phyloP scores from a whole-genome alignment of 306 rosid genomes.

The Gynostemma pentaphyllum region DNA sequence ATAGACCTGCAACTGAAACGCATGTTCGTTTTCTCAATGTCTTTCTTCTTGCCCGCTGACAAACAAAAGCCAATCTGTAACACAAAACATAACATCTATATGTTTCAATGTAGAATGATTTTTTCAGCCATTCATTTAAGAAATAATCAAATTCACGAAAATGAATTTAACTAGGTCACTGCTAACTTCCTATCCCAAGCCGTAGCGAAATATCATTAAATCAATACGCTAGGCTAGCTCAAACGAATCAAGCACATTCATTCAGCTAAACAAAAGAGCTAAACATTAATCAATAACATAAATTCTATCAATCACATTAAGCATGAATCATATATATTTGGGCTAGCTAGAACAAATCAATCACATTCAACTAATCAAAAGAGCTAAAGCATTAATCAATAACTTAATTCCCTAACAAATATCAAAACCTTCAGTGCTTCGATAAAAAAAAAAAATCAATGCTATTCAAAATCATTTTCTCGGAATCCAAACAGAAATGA shows the following conservation, averaged over 20 bases:
- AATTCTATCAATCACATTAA: too few species aligned
- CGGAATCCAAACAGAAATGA: neutral
- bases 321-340: too few species aligned
- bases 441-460: neutral
- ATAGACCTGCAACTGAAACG: slow-evolving; percentile 4
- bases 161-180: too few species aligned
- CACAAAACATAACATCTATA: neutral
- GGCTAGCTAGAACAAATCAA: neutral
- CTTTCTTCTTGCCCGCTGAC: neutral
- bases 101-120: too few species aligned
- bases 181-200: too few species aligned
- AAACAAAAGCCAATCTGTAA: slow-evolving; percentile 3
- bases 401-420: neutral
- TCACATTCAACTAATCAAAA: neutral
- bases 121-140: too few species aligned
- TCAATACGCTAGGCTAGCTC: too few species aligned
- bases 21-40: neutral
- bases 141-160: too few species aligned
- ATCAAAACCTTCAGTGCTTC: neutral
- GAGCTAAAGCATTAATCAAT: neutral
- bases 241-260: too few species aligned
- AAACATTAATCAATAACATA: too few species aligned
- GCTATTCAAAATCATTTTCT: neutral
- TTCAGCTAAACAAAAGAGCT: too few species aligned
- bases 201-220: too few species aligned